These are phyloP conservation scores for Pseudogymnoascus destructans DNA, from an alignment of 2,329 filamentous ascomycete genomes.

Conservation along the genomic window DNA sequence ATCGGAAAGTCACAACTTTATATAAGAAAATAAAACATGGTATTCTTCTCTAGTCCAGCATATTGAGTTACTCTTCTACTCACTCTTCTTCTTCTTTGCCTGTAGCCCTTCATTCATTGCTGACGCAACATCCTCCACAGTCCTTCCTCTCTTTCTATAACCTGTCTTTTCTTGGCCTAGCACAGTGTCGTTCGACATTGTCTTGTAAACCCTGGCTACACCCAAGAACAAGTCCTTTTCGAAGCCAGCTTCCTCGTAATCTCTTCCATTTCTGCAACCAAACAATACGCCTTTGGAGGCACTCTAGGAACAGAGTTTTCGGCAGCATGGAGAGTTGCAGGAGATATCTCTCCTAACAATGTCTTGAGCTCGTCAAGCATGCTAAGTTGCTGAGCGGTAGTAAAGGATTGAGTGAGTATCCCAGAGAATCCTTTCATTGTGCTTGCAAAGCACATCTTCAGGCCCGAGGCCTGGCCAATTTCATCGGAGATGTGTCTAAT, in stretches of 20 bases:
- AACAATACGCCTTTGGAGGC: conserved; percentile 64
- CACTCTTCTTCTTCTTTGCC: conserved; percentile 32
- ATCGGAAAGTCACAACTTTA: conserved; percentile 2
- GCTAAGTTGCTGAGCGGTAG: conserved; percentile 50
- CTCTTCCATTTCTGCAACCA: conserved; percentile 67
- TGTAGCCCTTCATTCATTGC: conserved; percentile 34
- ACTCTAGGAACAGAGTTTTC: conserved; percentile 43
- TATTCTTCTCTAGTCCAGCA: not conserved
- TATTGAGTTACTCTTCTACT: not conserved
- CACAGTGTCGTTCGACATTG: conserved; percentile 47
- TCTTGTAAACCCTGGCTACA: conserved; percentile 47
- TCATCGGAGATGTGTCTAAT: conserved; percentile 35
- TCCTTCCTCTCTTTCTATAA: conserved; percentile 41
- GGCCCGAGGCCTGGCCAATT: conserved; percentile 43
- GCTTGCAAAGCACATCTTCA: conserved; percentile 55
- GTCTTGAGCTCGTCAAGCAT: conserved; percentile 45
- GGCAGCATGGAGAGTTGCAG: conserved; percentile 33
- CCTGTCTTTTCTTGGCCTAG: conserved; percentile 46
- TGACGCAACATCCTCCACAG: conserved; percentile 43
- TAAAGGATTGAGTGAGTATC: conserved; percentile 56
- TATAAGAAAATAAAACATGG: conserved; percentile 5
- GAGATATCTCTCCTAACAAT: conserved; percentile 40
- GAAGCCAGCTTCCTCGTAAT: conserved; percentile 59
- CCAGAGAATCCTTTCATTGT: conserved; percentile 53
- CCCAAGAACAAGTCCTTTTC: conserved; percentile 40